Base-by-base conservation (phyloP, 805 yeast species). In the Kazachstania africana region DNA sequence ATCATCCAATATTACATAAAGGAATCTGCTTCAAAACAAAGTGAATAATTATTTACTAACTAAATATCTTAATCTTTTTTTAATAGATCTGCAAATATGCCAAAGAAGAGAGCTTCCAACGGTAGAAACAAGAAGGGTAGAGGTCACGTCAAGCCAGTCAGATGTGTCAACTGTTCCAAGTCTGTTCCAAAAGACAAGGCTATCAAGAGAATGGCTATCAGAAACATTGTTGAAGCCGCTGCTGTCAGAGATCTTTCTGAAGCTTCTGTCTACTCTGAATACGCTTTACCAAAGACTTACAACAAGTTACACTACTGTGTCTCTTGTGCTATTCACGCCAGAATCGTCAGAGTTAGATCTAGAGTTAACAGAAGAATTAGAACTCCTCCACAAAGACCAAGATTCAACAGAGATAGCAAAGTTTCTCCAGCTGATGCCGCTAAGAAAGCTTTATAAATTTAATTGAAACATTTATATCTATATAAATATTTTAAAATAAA, bases 41-140 rank as follows among this genome's bases (percentile, higher is more conserved):
- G n/a, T n/a, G n/a, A n/a, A n/a, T n/a, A n/a, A n/a, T n/a, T n/a
- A n/a, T n/a, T n/a, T n/a, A n/a, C n/a, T n/a, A n/a, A n/a, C n/a
- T n/a, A n/a, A n/a, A n/a, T n/a, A n/a, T n/a, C n/a, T n/a, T n/a
- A n/a, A n/a, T n/a, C n/a, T n/a, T n/a, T n/a, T n/a, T n/a, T n/a
- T n/a, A n/a, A n/a, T n/a, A n/a, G n/a, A n/a, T n/a, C n/a, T n/a
- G n/a, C n/a, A n/a, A 19, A 68, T 50, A 91, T 91, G 98, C 97
- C 98, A 72, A 91, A 91, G 84, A 91, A 91, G 97, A 88, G 98
- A 87, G 84, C 97, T 70, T 84, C 96, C 91, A 85, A 87, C 96
- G 98, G 98, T 79, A 88, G 98, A 78, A 91, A 91, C 91, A 91
- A 91, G 93, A 85, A 84, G 76, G 97, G 97, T 67, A 91, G 98